Conservation (phyloP, 2,329 filamentous ascomycete genomes). For the Ascochyta rabiei region DNA sequence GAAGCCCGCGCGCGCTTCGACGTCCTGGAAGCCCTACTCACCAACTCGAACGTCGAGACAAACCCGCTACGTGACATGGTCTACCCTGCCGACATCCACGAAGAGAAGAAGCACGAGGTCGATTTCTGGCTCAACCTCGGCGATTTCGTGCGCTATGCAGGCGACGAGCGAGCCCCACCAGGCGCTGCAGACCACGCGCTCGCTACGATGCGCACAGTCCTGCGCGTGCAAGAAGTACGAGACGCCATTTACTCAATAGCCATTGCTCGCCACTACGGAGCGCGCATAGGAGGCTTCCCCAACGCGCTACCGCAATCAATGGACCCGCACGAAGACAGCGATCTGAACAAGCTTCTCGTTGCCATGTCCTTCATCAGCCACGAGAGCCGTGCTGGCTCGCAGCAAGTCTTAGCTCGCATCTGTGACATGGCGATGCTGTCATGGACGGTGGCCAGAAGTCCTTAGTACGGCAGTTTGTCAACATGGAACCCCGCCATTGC, state of each 20-base stretch:
- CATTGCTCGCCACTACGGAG: conserved; percentile 75
- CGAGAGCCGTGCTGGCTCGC: conserved; percentile 53
- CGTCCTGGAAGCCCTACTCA: conserved; percentile 77
- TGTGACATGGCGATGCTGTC: conserved; percentile 57
- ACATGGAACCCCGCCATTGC: background rate
- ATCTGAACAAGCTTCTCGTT: conserved; percentile 53
- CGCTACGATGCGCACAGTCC: conserved; percentile 67
- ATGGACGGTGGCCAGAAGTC: conserved; percentile 46
- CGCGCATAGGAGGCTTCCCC: conserved; percentile 58
- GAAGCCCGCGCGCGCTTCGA: conserved; percentile 70
- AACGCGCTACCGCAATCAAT: conserved; percentile 43
- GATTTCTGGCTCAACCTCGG: conserved; percentile 85
- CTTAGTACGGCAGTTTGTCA: background rate
- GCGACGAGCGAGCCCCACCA: conserved; percentile 63
- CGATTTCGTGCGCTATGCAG: conserved; percentile 69
- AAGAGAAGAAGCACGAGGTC: conserved; percentile 58
- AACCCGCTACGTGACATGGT: conserved; percentile 63
- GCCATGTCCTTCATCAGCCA: conserved; percentile 57
- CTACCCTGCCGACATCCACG: conserved; percentile 53
- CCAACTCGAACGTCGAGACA: conserved; percentile 67
- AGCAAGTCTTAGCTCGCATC: conserved; percentile 56
- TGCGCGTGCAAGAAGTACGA: conserved; percentile 83
- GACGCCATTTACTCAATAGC: conserved; percentile 91
- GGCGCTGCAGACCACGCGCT: conserved; percentile 71
- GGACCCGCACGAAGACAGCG: conserved; percentile 43